phyloP scores from a whole-genome alignment of 1,139 yeast genomes.

The Ogataea hybrid region DNA sequence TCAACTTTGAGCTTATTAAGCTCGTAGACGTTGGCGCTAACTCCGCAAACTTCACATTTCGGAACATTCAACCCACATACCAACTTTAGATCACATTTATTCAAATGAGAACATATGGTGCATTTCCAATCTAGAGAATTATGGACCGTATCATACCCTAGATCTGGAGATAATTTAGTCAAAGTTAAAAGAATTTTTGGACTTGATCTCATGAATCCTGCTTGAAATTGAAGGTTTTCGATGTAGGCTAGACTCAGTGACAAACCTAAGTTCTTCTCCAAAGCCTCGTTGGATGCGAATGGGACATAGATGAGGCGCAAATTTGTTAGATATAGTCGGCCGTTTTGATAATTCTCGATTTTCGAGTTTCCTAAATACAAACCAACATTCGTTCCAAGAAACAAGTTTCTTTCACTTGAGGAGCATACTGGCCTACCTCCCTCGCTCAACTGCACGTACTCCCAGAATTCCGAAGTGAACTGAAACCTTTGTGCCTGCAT shows the following conservation, averaged over 20 bases:
- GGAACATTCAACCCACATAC: slow-evolving; percentile 37
- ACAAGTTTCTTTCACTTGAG: slow-evolving; percentile 41
- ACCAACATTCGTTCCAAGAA: slow-evolving; percentile 58
- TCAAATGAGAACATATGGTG: slow-evolving; percentile 75
- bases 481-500: too few relatives aligned
- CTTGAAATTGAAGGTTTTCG: slow-evolving; percentile 43
- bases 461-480: neutral
- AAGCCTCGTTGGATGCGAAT: slow-evolving; percentile 27
- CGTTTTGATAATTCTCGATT: slow-evolving; percentile 63
- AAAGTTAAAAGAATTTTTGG: slow-evolving; percentile 55
- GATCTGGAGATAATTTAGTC: neutral
- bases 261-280: slow-evolving; percentile 37
- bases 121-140: slow-evolving; percentile 65
- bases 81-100: slow-evolving; percentile 28
- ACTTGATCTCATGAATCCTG: slow-evolving; percentile 72
- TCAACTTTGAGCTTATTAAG: neutral
- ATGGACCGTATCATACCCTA: neutral
- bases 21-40: neutral
- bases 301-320: slow-evolving; percentile 74
- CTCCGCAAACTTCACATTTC: slow-evolving; percentile 74
- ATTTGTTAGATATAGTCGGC: slow-evolving; percentile 75
- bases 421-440: slow-evolving; percentile 48
- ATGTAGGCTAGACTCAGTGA: slow-evolving; percentile 43
- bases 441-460: slow-evolving; percentile 33
- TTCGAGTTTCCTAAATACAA: slow-evolving; percentile 70